Conservation (phyloP, 495 filamentous ascomycete genomes). For the Talaromyces proteolyticus region DNA sequence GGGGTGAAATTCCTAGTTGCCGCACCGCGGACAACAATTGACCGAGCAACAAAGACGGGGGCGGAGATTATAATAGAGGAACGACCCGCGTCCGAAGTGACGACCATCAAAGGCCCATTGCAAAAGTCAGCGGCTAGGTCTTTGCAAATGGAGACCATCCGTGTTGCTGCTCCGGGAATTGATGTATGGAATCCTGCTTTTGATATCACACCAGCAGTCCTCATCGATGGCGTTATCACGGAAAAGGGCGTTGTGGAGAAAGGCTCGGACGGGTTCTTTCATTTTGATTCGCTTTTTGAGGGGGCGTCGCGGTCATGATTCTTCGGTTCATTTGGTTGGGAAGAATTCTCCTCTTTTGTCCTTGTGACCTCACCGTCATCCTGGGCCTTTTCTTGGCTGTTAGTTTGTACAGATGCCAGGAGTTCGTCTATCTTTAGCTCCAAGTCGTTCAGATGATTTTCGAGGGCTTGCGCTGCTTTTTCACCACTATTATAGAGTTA, state of each 20-base stretch:
- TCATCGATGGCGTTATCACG: conserved; percentile 93
- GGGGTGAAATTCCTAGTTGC: conserved; percentile 92
- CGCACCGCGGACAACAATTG: conserved; percentile 90
- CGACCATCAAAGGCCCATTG: conserved; percentile 70
- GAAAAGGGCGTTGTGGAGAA: conserved; percentile 86
- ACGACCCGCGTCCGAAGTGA: conserved; percentile 70
- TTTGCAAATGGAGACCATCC: conserved; percentile 61
- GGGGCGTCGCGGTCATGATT: conserved; percentile 7
- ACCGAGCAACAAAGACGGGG: conserved; percentile 71
- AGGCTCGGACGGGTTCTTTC: conserved; percentile 64
- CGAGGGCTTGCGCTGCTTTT: conserved; percentile 47
- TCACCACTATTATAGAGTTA: conserved; percentile 39
- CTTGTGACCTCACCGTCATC: too few species aligned
- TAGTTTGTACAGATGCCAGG: conserved; percentile 39
- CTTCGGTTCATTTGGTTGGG: conserved; percentile 1
- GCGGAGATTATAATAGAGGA: conserved; percentile 82
- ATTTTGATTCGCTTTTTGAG: conserved; percentile 54
- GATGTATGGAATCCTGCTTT: conserved; percentile 95
- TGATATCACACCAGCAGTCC: conserved; percentile 78
- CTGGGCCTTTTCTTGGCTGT: neutral
- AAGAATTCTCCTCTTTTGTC: too few species aligned
- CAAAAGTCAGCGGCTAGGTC: conserved; percentile 35
- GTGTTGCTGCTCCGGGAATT: conserved; percentile 76
- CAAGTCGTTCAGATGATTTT: conserved; percentile 45
- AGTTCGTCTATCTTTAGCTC: conserved; percentile 54